These are phyloP conservation scores for Trichoderma gracile DNA, from an alignment of 2,329 filamentous ascomycete species.

Conservation along the genomic window DNA sequence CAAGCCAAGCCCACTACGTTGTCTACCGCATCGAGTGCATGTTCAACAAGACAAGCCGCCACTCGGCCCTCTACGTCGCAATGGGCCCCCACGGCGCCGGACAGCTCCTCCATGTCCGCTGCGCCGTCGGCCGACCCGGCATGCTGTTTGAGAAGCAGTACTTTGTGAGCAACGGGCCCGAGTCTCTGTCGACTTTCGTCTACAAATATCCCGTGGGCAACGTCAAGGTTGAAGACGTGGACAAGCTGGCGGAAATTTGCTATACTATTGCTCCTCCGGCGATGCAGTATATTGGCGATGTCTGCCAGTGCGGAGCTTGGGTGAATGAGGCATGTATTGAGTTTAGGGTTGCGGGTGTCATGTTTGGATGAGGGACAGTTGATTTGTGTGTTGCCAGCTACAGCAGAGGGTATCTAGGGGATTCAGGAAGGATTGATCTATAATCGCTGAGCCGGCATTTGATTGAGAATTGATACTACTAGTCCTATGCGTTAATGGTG, in stretches of 20 bases:
- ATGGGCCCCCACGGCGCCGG: constrained; percentile 1
- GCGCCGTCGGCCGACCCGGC: background rate
- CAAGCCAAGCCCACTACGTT: background rate
- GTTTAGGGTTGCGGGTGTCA: background rate
- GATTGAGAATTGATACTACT: too few species aligned
- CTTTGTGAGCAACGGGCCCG: constrained; percentile 3
- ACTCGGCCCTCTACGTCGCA: constrained; percentile 7
- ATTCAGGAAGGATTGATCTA: background rate
- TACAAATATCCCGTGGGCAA: background rate
- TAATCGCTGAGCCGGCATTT: background rate
- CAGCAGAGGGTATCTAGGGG: background rate
- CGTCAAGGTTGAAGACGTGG: background rate
- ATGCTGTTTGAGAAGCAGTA: constrained; percentile 21
- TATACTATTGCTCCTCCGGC: background rate
- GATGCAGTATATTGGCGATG: background rate
- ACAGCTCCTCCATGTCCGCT: constrained; percentile 16
- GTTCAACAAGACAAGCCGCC: background rate
- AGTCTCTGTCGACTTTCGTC: constrained; percentile 10
- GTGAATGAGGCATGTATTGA: background rate
- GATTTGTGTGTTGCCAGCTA: background rate
- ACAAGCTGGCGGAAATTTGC: background rate
- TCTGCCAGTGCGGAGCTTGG: constrained; percentile 12
- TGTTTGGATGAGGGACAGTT: background rate
- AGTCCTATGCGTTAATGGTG: too few species aligned
- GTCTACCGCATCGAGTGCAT: constrained; percentile 8